Base-by-base conservation (phyloP, 2,329 filamentous ascomycete genomes). In the Neonectria magnoliae region DNA sequence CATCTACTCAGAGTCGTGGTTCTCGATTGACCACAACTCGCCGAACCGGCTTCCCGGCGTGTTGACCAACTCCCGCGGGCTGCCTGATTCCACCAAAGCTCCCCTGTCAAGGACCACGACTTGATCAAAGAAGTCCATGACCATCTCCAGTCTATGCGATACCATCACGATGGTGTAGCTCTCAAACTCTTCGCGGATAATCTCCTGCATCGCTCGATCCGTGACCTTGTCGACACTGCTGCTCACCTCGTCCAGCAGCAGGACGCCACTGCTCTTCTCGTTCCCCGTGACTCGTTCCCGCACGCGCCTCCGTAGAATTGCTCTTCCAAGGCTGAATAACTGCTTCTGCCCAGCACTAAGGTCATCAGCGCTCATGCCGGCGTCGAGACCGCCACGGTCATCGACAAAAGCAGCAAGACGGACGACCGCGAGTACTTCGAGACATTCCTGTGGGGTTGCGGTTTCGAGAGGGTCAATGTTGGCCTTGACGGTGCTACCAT, bases 341-440 rank as follows among this genome's bases (percentile, higher is more conserved):
- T 91, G 89, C 48, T 83, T 84, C 74, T 91, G 89, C 0, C 90
- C 90, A 36, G 85, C 83, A 5, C 82, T 85, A 6, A 89, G 78
- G 55, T 81, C 78, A 7, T 85, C 80, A 2, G 82, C 77, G n/a
- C 80, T 79, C 66, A 90, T 81, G 2, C 62, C 68, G 0, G 73
- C 72, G 3, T 71, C 66, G 0, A 83, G 65, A 0, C 80, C 80
- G 3, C 80, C 80, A 3, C 74, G 70, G 4, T 76, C 72, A 0
- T 71, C 51, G 0, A 82, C 70, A 11, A 80, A 75, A 0, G 55
- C 44, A 31, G 75, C 76, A 0, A 84, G 72, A 0, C 73, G 72
- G 2, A 84, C 77, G 0, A 69, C 58, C n/a, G 77, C 72, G 4
- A 84, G 77, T 0, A 77, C 78, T 2, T 68, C 69, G n/a, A 67